Percentiles rank a stretch among this genome's conserved stretches.
Conservation (phyloP, 2,329 filamentous ascomycete genomes). For the Tolypocladium amazonense region DNA sequence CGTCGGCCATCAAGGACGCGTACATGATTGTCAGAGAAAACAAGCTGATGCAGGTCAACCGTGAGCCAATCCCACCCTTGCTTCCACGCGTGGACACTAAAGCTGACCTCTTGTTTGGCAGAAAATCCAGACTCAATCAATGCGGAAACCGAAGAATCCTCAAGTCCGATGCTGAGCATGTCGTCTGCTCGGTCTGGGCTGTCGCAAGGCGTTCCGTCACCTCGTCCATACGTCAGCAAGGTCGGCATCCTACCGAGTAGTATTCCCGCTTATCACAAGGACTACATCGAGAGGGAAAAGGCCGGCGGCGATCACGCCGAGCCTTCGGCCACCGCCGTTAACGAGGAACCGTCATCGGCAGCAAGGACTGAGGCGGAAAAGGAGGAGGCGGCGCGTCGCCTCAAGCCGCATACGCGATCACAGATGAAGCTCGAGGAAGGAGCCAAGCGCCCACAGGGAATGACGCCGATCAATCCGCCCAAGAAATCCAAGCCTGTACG, state of each 20-base stretch:
- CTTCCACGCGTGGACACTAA: not conserved
- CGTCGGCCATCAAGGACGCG: conserved; percentile 96
- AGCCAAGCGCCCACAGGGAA: conserved; percentile 46
- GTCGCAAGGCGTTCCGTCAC: conserved; percentile 35
- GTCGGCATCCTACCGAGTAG: conserved; percentile 88
- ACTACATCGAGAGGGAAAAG: conserved; percentile 69
- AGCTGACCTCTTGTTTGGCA: conserved; percentile 13
- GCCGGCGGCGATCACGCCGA: conserved; percentile 36
- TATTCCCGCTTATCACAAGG: conserved; percentile 79
- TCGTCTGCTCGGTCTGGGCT: conserved; percentile 43
- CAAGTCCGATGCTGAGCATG: conserved; percentile 42
- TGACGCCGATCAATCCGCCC: conserved; percentile 50
- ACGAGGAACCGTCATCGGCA: conserved; percentile 37
- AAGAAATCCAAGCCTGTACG: conserved; percentile 74
- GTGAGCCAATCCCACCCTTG: conserved; percentile 42
- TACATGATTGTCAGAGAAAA: conserved; percentile 98
- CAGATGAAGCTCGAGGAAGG: conserved; percentile 58
- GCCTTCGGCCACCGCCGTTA: conserved; percentile 29
- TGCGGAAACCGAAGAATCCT: conserved; percentile 25
- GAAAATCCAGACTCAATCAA: conserved; percentile 22
- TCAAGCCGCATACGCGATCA: conserved; percentile 76
- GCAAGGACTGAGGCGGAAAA: conserved; percentile 61
- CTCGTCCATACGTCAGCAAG: conserved; percentile 62
- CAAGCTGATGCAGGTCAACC: conserved; percentile 90
- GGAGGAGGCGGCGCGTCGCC: conserved; percentile 65